Percentiles rank a stretch among this genome's conserved stretches.
Conservation (phyloP, 2,329 filamentous ascomycete species). For the Colletotrichum sp. region DNA sequence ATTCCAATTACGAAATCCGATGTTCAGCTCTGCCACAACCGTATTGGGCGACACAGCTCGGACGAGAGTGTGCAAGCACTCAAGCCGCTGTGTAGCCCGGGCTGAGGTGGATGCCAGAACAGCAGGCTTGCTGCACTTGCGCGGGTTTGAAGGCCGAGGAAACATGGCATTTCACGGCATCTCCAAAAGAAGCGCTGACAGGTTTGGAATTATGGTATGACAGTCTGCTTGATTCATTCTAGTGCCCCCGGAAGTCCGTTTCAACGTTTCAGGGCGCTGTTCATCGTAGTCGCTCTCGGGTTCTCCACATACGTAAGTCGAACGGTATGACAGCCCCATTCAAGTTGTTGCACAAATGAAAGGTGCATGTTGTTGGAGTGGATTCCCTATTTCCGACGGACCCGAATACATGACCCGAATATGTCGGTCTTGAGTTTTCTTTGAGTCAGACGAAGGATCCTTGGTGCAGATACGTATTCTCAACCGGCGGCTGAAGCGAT, state of each 20-base stretch:
- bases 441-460: neutral
- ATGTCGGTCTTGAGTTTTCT: neutral
- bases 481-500: neutral
- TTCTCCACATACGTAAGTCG: neutral
- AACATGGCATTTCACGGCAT: neutral
- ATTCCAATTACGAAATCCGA: neutral
- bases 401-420: neutral
- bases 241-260: neutral
- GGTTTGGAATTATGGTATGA: neutral
- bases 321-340: neutral
- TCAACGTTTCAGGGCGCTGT: neutral
- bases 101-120: neutral
- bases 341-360: neutral
- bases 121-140: neutral
- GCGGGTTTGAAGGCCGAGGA: neutral
- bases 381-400: neutral
- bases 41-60: neutral
- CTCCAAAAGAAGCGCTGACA: neutral
- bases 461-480: neutral
- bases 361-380: neutral
- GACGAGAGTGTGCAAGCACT: neutral
- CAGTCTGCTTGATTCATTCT: neutral
- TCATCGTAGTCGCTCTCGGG: neutral
- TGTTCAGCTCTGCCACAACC: neutral
- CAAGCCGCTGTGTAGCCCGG: neutral